A percentile compares a stretch with the other conserved stretches of the same genome.
Evolutionary conservation across 331 rosid genomes (phyloP).

Genomic region (Acacia concinna): DNA sequence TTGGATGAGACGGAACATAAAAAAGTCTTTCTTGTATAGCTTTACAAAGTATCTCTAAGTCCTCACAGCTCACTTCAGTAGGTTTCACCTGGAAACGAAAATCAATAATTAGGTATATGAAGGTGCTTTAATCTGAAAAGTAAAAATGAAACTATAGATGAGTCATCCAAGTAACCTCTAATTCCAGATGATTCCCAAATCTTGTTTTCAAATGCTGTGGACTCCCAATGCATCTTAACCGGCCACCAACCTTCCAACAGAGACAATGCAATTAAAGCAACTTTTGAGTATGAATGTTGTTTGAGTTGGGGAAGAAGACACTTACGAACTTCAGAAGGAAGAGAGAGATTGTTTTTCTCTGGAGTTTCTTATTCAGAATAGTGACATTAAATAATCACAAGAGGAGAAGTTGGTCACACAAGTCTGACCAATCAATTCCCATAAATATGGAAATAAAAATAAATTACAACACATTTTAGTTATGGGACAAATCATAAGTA

Average conservation of each 20-base stretch:
- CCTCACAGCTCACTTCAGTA: slow-evolving; percentile 68
- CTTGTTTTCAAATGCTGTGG: slow-evolving; percentile 93
- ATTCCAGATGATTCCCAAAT: slow-evolving; percentile 90
- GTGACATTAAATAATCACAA: not conserved
- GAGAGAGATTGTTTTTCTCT: not conserved
- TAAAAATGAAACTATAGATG: not conserved
- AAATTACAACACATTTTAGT: not conserved
- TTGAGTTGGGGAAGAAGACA: not conserved
- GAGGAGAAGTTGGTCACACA: not conserved
- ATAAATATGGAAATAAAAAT: not conserved
- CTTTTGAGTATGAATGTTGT: not conserved
- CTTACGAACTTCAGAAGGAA: not conserved
- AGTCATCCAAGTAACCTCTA: slow-evolving; percentile 62
- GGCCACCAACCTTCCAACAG: slow-evolving; percentile 83
- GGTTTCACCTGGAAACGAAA: slow-evolving; percentile 73
- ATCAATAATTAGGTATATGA: slow-evolving; percentile 31
- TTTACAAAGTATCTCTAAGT: slow-evolving; percentile 70
- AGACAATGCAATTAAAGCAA: slow-evolving; percentile 23
- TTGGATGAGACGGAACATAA: slow-evolving; percentile 68
- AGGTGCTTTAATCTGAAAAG: slow-evolving; percentile 16
- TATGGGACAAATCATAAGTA: not conserved
- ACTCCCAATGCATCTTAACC: slow-evolving; percentile 84
- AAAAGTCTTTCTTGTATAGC: slow-evolving; percentile 60
- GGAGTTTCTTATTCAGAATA: not conserved
- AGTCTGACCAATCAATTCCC: not conserved